These are phyloP conservation scores for Pseudocercospora musae DNA, from an alignment of 2,329 filamentous ascomycete genomes.

Conservation along the genomic window DNA sequence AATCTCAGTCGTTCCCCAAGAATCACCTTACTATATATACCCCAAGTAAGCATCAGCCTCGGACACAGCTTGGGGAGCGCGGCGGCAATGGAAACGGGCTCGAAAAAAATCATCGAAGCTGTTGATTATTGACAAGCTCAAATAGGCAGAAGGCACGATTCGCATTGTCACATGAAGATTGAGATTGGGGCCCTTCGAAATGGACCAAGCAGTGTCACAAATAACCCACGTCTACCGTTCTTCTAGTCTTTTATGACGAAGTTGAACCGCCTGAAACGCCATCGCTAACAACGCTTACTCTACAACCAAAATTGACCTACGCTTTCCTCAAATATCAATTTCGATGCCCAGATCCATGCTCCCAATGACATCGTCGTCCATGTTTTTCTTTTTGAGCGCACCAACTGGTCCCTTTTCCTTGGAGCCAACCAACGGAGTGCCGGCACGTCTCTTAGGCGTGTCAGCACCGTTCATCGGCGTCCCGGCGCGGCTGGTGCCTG, in stretches of 20 bases:
- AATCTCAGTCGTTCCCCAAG: too few species aligned
- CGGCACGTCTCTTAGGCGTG: constrained; percentile 34
- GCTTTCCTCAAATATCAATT: constrained; percentile 65
- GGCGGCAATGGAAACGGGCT: too few species aligned
- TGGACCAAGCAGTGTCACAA: background rate
- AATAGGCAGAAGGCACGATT: too few species aligned
- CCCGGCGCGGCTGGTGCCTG: constrained; percentile 45
- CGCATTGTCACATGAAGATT: too few species aligned
- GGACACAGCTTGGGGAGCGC: too few species aligned
- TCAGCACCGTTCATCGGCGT: constrained; percentile 48
- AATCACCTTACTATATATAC: too few species aligned
- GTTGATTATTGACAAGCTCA: too few species aligned
- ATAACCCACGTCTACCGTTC: background rate
- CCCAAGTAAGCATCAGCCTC: too few species aligned
- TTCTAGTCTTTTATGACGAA: background rate
- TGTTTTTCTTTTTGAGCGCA: constrained; percentile 59
- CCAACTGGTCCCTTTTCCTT: constrained; percentile 49
- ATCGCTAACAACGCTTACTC: background rate
- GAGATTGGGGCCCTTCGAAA: too few species aligned
- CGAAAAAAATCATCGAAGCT: too few species aligned
- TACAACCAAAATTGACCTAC: background rate
- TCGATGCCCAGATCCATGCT: constrained; percentile 88
- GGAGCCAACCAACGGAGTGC: constrained; percentile 42
- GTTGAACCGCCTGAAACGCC: background rate
- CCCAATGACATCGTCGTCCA: constrained; percentile 91